Base-by-base conservation (phyloP, 2,329 filamentous ascomycete species). In the Aspergillus sp. region DNA sequence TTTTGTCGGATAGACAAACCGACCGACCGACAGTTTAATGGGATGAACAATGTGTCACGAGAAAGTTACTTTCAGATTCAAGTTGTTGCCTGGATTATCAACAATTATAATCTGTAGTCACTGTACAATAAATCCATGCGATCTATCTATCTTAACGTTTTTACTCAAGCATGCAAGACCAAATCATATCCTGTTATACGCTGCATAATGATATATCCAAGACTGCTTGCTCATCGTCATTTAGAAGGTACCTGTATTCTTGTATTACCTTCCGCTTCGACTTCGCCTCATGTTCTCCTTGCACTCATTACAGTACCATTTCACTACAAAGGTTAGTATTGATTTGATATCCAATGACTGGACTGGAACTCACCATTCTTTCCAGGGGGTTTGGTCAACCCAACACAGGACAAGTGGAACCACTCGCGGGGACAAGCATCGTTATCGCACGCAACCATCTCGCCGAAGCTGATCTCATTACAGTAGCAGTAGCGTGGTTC, bases 351-450 rank as follows among this genome's bases (percentile, higher is more conserved):
- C 45, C 37, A 43, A 33, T 36, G 32, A 42, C 5, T 30, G 36
- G 32, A 42, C 6, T 30, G 13, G 47, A 51, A 79, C 82, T 74
- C 68, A 88, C 85, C 79, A 66, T 84, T 88, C 50, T 82, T 81
- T 45, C 79, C 83, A n/a, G 88, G 88, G 41, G 87, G 85, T 46
- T 85, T 85, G 56, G 85, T 86, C 56, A 93, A 67, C 27, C 88
- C 88, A 28, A 89, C 87, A 64, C 88, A 93, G 39, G 83, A 85
- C 39, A 93, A 69, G 73, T 90, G 87, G 71, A 90, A 91, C 87
- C 87, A 90, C 66, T 90, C 86, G 49, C 81, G 77, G 52, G 80
- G 77, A 66, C 87, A 90, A 39, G 80, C 78, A 46, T 84, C 78
- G 6, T 81, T 82, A 61, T 90, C 87, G 59, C 86, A 90, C 2